These are phyloP conservation scores for Inonotus hispidus DNA, from an alignment of 1,284 basidiomycete genomes.

Conservation along the genomic window DNA sequence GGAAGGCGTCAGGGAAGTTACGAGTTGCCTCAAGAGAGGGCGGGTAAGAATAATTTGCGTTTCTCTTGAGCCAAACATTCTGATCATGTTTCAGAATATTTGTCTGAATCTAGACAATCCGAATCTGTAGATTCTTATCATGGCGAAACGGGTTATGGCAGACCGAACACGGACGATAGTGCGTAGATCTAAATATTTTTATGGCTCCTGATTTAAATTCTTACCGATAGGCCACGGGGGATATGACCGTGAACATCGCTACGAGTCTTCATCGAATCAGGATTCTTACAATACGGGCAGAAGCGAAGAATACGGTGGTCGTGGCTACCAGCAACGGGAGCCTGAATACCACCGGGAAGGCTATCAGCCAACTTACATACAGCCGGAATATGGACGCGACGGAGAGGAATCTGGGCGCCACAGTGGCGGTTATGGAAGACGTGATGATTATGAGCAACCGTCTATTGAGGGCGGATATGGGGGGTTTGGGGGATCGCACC, in stretches of 20 bases:
- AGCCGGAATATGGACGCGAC: conserved; percentile 2
- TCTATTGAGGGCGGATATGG: conserved; percentile 3
- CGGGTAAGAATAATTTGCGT: neutral
- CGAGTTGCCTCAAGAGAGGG: neutral
- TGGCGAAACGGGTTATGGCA: neutral
- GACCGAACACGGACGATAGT: neutral
- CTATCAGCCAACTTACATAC: conserved; percentile 17
- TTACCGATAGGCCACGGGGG: neutral
- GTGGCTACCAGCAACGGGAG: conserved; percentile 1
- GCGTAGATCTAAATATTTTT: neutral
- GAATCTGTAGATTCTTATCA: neutral
- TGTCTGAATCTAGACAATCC: neutral
- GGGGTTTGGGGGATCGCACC: neutral
- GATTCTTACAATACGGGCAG: neutral
- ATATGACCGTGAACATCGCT: neutral
- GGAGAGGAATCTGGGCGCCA: conserved; percentile 7
- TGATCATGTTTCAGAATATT: neutral
- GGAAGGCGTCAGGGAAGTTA: neutral
- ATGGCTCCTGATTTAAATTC: neutral
- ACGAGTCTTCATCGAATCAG: neutral
- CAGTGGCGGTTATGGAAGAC: neutral
- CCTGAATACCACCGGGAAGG: conserved; percentile 4
- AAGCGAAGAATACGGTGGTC: neutral
- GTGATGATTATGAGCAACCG: neutral
- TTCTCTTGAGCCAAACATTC: neutral